Percentiles rank a stretch among this genome's conserved stretches.
Conservation (phyloP, 1,139 yeast species). For the Pichia sp. region DNA sequence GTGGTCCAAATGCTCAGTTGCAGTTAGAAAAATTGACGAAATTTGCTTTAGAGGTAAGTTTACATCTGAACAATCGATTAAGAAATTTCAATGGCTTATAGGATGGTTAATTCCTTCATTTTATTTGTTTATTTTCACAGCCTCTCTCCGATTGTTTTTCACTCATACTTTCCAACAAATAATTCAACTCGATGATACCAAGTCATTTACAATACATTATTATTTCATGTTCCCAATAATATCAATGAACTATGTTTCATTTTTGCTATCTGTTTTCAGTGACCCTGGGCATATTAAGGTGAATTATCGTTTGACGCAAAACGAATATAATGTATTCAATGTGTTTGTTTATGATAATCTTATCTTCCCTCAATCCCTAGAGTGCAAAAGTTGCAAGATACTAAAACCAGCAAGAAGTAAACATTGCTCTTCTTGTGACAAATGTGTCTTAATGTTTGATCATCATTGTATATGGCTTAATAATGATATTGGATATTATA, state of each 20-base stretch:
- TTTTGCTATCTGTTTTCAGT: slow-evolving; percentile 41
- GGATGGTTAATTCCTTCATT: slow-evolving; percentile 46
- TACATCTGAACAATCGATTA: slow-evolving; percentile 10
- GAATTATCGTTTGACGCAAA: neutral
- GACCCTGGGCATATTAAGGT: slow-evolving; percentile 46
- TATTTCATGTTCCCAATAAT: slow-evolving; percentile 32
- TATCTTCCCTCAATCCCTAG: slow-evolving; percentile 41
- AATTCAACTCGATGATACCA: neutral
- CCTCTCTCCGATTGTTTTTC: slow-evolving; percentile 44
- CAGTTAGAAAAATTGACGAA: slow-evolving; percentile 7
- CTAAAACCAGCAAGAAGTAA: slow-evolving; percentile 81
- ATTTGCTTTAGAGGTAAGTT: slow-evolving; percentile 7
- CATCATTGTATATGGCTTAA: slow-evolving; percentile 97
- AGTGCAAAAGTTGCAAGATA: slow-evolving; percentile 47
- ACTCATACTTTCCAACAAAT: slow-evolving; percentile 29
- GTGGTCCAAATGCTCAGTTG: neutral
- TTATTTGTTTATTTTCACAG: slow-evolving; percentile 37
- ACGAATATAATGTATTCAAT: slow-evolving; percentile 25
- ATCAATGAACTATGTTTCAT: slow-evolving; percentile 30
- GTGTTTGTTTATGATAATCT: slow-evolving; percentile 39
- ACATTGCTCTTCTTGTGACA: slow-evolving; percentile 71
- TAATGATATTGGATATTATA: slow-evolving; percentile 77
- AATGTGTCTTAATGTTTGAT: slow-evolving; percentile 65
- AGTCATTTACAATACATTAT: slow-evolving; percentile 13
- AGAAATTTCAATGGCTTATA: slow-evolving; percentile 7